phyloP scores from a whole-genome alignment of 805 yeast species.

The Metschnikowia lachancei region DNA sequence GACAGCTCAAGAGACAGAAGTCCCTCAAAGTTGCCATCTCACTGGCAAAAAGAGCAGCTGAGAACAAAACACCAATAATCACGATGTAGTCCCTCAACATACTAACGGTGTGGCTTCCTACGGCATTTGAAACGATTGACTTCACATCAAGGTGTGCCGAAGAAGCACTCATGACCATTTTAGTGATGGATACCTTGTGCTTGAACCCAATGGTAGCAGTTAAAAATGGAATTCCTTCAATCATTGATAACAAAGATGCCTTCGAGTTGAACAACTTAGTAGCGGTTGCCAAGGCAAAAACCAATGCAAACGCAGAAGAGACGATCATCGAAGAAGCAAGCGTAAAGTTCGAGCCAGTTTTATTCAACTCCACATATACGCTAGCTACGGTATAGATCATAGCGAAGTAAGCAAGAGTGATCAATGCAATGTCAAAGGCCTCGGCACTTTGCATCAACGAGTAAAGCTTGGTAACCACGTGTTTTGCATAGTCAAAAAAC shows the following conservation, averaged over 20 bases:
- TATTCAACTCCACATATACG: slow-evolving; percentile 72
- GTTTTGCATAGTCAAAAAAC: slow-evolving; percentile 50
- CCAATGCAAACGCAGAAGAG: slow-evolving; percentile 78
- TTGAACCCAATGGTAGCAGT: slow-evolving; percentile 92
- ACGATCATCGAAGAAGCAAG: slow-evolving; percentile 74
- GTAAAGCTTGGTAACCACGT: slow-evolving; percentile 39
- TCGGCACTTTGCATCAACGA: slow-evolving; percentile 68
- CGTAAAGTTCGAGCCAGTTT: slow-evolving; percentile 84
- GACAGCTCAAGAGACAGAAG: slow-evolving; percentile 73
- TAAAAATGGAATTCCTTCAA: slow-evolving; percentile 91
- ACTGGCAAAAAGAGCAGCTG: slow-evolving; percentile 62
- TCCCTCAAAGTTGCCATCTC: slow-evolving; percentile 72
- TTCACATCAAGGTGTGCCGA: slow-evolving; percentile 38
- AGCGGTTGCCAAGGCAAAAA: slow-evolving; percentile 66
- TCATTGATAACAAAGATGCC: slow-evolving; percentile 69
- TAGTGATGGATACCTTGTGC: slow-evolving; percentile 72
- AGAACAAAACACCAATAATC: slow-evolving; percentile 65
- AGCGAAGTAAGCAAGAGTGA: slow-evolving; percentile 77
- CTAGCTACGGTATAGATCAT: slow-evolving; percentile 81
- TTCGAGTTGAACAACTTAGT: slow-evolving; percentile 53
- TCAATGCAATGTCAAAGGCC: slow-evolving; percentile 76
- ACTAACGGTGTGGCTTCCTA: slow-evolving; percentile 44
- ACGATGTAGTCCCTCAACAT: slow-evolving; percentile 73
- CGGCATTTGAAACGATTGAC: slow-evolving; percentile 42
- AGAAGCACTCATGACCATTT: slow-evolving; percentile 48